Conservation (phyloP, 345 rosid species). For the Corymbia maculata region DNA sequence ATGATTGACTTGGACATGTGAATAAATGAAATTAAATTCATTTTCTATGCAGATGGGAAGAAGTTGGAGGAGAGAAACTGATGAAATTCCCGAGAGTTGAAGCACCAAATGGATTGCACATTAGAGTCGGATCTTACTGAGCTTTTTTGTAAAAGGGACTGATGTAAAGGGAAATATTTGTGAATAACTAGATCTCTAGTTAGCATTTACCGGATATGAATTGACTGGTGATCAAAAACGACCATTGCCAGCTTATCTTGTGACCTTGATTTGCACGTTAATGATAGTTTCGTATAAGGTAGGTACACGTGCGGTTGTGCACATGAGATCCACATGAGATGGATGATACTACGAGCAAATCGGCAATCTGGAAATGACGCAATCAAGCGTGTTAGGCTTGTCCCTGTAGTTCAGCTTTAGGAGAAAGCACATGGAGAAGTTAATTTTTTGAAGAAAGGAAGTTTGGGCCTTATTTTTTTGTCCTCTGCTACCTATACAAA, state of each 20-base stretch:
- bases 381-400: neutral
- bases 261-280: neutral
- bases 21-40: neutral
- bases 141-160: neutral
- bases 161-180: neutral
- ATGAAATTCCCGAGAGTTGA: conserved; percentile 46
- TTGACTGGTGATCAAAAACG: neutral
- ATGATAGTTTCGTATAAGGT: neutral
- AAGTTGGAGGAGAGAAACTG: conserved; percentile 28
- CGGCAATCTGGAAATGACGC: neutral
- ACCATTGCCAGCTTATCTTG: neutral
- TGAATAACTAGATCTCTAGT: neutral
- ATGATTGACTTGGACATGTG: neutral
- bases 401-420: neutral
- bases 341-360: neutral
- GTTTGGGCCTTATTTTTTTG: neutral
- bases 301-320: neutral
- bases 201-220: neutral
- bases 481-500: neutral
- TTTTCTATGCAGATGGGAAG: conserved; percentile 39
- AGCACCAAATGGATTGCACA: conserved; percentile 44
- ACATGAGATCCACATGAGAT: neutral
- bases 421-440: neutral
- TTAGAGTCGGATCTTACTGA: neutral
- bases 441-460: neutral